Conservation (phyloP, 495 filamentous ascomycete genomes). For the Neurospora sp. region DNA sequence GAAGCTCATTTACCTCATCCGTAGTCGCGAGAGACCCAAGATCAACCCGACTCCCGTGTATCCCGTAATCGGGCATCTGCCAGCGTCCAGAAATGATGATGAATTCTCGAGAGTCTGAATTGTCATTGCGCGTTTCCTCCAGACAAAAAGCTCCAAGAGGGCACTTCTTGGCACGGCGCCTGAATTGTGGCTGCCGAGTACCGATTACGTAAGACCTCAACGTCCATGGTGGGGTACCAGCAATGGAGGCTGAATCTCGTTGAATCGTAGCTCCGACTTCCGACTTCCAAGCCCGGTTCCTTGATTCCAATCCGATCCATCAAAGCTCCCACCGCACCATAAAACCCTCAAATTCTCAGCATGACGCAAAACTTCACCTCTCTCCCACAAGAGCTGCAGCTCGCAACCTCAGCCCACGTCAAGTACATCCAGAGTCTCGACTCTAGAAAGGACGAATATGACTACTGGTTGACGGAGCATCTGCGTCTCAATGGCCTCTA, state of each 20-base stretch:
- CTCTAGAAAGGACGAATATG: slow-evolving; percentile 81
- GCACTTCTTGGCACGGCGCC: not conserved
- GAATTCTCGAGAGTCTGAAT: not conserved
- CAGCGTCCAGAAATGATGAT: not conserved
- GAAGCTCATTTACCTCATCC: not conserved
- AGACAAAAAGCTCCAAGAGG: not conserved
- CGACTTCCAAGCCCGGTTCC: not conserved
- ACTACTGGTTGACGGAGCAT: slow-evolving; percentile 96
- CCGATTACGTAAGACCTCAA: not conserved
- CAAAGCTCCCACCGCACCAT: not conserved
- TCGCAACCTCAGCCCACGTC: slow-evolving; percentile 70
- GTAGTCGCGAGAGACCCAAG: not conserved
- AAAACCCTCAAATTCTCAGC: slow-evolving; percentile 1
- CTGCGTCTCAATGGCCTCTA: slow-evolving; percentile 90
- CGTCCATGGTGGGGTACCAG: not conserved
- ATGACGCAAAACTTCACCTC: slow-evolving; percentile 20
- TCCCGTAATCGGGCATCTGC: not conserved
- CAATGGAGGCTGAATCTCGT: not conserved
- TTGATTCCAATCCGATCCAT: not conserved
- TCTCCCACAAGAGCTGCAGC: slow-evolving; percentile 50
- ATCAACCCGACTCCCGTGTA: not conserved
- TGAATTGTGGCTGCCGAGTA: not conserved
- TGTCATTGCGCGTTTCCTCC: not conserved
- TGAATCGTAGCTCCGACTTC: not conserved
- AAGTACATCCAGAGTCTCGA: slow-evolving; percentile 90